Base-by-base conservation (phyloP, 768 basidiomycete species). In the Suillus paluster region DNA sequence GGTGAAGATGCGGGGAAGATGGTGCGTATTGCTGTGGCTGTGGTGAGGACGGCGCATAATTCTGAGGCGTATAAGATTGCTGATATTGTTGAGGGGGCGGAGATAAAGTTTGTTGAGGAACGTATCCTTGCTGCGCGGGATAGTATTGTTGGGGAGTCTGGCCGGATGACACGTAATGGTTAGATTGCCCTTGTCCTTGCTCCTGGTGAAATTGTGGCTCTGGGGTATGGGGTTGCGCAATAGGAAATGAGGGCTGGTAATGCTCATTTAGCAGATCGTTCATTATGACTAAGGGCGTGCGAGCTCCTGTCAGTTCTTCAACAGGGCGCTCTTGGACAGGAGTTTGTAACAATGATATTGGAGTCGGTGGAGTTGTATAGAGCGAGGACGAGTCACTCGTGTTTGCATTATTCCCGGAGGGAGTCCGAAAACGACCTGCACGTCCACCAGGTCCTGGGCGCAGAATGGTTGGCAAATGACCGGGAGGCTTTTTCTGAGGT, bases 391-490 rank as follows among this genome's bases (percentile, higher is more conserved):
- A 57, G 48, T 72, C 72, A 21, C 64, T 64, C 30, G 46, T 21
- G 17, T 63, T 48, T 38, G 53, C 67, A 38, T 54, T 63, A 52
- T 56, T 64, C 34, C 19, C 53, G 61, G 60, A 65, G 34, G 50
- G 60, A 45, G 54, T 33, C 57, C 44, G 36, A 58, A 54, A 52
- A 68, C 66, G 58, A 52, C 68, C 52, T 53, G 69, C 52, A 61
- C 73, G 61, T 14, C 64, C 63, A 38, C 68, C 64, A 11, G 71
- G 67, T 57, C 79, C 76, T 17, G 84, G 79, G 39, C 81, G 81
- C n/a, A 85, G 76, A 36, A 79, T 71, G 1, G 76, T 68, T 10
- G 85, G 83, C 14, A 81, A 63, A 41, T 69, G 63, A 8, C 58
- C 64, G 17, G 62, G n/a, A n/a, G n/a, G 23, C 15, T 61, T 64